Evolutionary conservation across 139 green algal species (phyloP).

Genomic region (Limnomonas spitsbergensis): DNA sequence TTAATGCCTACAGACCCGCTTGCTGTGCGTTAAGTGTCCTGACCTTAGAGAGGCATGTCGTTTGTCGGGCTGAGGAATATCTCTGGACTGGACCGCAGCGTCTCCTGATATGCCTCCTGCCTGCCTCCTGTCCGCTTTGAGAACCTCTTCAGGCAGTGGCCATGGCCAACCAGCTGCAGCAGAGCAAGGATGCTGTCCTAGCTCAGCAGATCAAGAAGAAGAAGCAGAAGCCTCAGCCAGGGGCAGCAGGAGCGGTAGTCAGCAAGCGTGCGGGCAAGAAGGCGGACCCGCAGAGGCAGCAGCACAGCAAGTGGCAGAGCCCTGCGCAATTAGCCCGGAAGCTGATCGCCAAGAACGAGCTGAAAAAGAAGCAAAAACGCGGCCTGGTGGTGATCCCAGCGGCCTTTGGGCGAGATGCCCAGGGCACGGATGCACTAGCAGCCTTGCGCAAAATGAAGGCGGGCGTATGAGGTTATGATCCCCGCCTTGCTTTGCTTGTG

Average conservation of each 20-base stretch:
- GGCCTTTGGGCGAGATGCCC: neutral
- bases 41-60: too few relatives aligned
- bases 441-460: neutral
- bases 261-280: neutral
- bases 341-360: neutral
- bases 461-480: too few relatives aligned
- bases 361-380: neutral
- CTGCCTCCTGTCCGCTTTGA: too few relatives aligned
- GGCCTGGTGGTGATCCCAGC: neutral
- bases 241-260: too few relatives aligned
- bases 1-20: neutral
- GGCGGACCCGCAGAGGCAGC: neutral
- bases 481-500: too few relatives aligned
- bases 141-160: constrained; percentile 16
- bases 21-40: too few relatives aligned
- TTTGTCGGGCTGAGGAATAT: too few relatives aligned
- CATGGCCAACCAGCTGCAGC: neutral
- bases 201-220: neutral
- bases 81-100: too few relatives aligned
- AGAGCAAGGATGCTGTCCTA: constrained; percentile 14
- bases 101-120: too few relatives aligned
- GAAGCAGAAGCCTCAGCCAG: neutral
- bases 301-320: neutral
- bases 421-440: neutral
- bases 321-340: neutral